These are phyloP conservation scores for Ambrosiella beaveri DNA, from an alignment of 2,329 filamentous ascomycete genomes.

Conservation along the genomic window DNA sequence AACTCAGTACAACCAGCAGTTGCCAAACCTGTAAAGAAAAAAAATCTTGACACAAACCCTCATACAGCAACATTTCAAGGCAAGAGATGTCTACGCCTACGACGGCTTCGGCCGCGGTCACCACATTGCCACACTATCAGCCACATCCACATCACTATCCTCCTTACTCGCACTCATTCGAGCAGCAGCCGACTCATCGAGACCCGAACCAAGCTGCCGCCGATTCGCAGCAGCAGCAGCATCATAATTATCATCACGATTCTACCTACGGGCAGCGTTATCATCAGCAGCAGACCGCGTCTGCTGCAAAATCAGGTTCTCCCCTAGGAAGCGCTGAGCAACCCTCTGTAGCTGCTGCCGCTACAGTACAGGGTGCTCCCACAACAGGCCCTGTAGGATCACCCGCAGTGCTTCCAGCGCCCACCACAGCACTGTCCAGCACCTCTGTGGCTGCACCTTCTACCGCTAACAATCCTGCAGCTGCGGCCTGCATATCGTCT, in stretches of 20 bases:
- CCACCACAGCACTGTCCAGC: no score
- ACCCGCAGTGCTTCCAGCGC: no score
- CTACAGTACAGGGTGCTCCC: no score
- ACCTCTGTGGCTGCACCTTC: no score
- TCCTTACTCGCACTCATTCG: slow-evolving; percentile 9
- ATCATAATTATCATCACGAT: neutral
- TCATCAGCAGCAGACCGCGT: no score
- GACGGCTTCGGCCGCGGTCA: slow-evolving; percentile 57
- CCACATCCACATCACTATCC: slow-evolving; percentile 39
- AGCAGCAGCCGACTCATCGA: slow-evolving; percentile 1
- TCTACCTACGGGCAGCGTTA: no score
- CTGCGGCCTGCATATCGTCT: no score
- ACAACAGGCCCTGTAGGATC: no score
- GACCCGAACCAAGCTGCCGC: neutral
- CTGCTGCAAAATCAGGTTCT: no score
- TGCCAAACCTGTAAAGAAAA: neutral
- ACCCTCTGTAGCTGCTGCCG: no score
- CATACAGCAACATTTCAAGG: neutral
- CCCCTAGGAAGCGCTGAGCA: no score
- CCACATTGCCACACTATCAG: slow-evolving; percentile 34
- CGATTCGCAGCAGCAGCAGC: neutral
- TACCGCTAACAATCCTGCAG: no score
- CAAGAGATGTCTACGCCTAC: slow-evolving; percentile 64
- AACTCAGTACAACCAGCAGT: neutral
- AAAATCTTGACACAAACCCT: neutral